Base-by-base conservation (phyloP, 1,284 basidiomycete species). In the Apiotrichum sp. region DNA sequence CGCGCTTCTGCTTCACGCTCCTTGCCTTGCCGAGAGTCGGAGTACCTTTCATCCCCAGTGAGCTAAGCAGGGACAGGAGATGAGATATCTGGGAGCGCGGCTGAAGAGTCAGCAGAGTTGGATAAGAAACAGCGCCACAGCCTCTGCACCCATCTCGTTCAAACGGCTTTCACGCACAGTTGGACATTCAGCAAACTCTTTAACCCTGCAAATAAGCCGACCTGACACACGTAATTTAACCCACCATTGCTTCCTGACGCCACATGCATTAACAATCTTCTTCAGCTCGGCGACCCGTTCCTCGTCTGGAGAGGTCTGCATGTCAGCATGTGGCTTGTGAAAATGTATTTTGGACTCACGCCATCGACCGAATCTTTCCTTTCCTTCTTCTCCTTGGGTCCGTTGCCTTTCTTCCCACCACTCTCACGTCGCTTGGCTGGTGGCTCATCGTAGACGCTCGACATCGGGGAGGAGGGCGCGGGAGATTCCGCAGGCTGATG, bases 21-120 rank as follows among this genome's bases (percentile, higher is more conserved):
- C 83, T 87, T 3, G 90, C 90, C 73, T 91, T 85, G 54, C 87
- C 86, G 67, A 90, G 62, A 58, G 83, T 89, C 64, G 84, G 78
- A n/a, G 86, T 80, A 3, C 87, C 86, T 2, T 77, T 81, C 88
- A 93, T 92, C 0, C 90, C 89, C 32, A 93, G 79, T 0, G 84
- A 84, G 4, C 76, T 65, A 6, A 93, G 78, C 7, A 89, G 82
- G 36, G 80, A 75, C 53, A 82, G 82, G 35, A 92, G 77, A 46
- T 82, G 83, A 45, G 78, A 73, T 43, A 89, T 85, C 66, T 92
- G 87, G 47, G 84, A 80, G 2, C 80, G 80, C 0, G 84, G 78
- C 73, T 75, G 40, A 0, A 36, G n/a, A n/a, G 50, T 55, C 6
- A 48, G 47, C 13, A 22, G 2, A 11, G 36, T 3, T 46, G 61